Evolutionary conservation across 2,329 filamentous ascomycete genomes (phyloP).

Genomic region (Ophiostoma angusticollis): DNA sequence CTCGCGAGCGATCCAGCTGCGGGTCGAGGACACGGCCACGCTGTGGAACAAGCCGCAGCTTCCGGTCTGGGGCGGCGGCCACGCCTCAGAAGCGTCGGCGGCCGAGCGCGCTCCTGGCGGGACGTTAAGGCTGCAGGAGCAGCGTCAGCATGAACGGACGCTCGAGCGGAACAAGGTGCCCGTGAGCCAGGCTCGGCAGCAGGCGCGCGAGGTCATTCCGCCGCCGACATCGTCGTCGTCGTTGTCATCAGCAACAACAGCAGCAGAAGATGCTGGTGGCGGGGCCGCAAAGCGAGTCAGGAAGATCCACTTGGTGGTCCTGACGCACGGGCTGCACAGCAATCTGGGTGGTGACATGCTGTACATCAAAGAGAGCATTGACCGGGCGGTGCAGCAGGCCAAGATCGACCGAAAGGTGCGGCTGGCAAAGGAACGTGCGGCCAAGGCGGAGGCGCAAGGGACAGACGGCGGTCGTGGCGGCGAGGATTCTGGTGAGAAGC

Average conservation of each 20-base stretch:
- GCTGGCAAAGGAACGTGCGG: conserved; percentile 31
- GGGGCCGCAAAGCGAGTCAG: conserved; percentile 45
- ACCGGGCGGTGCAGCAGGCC: conserved; percentile 64
- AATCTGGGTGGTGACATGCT: conserved; percentile 95
- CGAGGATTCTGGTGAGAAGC: no score
- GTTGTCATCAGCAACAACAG: no score
- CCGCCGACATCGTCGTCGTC: no score
- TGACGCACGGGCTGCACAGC: conserved; percentile 92
- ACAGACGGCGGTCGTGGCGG: conserved; percentile 11
- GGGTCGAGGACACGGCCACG: conserved; percentile 75
- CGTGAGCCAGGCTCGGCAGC: conserved; percentile 11
- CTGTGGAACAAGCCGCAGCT: conserved; percentile 88
- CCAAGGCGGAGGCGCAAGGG: conserved; percentile 8
- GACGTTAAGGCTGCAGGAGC: not conserved
- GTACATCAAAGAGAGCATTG: conserved; percentile 93
- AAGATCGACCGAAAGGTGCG: conserved; percentile 54
- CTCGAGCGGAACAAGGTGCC: conserved; percentile 5
- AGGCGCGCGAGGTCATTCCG: conserved; percentile 3
- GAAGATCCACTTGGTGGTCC: conserved; percentile 77
- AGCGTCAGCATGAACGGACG: not conserved
- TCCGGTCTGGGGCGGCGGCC: conserved; percentile 17
- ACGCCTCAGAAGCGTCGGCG: no score
- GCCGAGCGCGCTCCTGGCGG: no score
- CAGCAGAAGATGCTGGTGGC: no score
- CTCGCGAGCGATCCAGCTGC: conserved; percentile 64